Evolutionary conservation across 352 stramenopile genomes (phyloP).

Genomic region (Peronosclerospora sorghi): DNA sequence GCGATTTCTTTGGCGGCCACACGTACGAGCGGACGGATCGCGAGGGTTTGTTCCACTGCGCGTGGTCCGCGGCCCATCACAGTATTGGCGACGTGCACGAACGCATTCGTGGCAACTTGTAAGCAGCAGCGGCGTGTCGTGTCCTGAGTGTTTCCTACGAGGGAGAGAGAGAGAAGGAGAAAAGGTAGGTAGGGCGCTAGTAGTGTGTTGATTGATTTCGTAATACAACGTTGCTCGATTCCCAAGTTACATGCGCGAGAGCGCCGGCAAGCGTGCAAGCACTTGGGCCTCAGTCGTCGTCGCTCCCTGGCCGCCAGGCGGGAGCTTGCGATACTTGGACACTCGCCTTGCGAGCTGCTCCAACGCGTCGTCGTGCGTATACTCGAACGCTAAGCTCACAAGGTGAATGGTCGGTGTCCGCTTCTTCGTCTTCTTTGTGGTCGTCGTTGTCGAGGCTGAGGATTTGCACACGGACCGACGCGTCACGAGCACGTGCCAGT

Average conservation of each 20-base stretch:
- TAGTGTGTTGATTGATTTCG: too few relatives aligned
- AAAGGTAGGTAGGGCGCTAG: too few relatives aligned
- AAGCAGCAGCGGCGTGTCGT: slow-evolving; percentile 33
- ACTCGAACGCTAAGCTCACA: slow-evolving; percentile 29
- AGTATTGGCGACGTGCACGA: slow-evolving; percentile 92
- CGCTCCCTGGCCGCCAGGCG: slow-evolving; percentile 26
- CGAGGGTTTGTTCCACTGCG: slow-evolving; percentile 93
- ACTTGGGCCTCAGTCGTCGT: slow-evolving; percentile 43
- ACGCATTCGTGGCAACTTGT: slow-evolving; percentile 88
- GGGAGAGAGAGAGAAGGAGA: too few relatives aligned
- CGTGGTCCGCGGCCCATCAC: slow-evolving; percentile 96
- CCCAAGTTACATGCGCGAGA: slow-evolving; percentile 54
- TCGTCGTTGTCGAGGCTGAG: too few relatives aligned
- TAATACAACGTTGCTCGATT: too few relatives aligned
- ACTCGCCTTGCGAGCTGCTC: slow-evolving; percentile 50
- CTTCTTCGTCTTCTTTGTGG: too few relatives aligned
- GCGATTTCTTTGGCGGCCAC: slow-evolving; percentile 99
- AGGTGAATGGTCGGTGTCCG: slow-evolving; percentile 10
- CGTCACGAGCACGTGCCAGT: slow-evolving; percentile 51
- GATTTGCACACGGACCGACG: slow-evolving; percentile 7
- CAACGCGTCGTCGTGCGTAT: slow-evolving; percentile 43
- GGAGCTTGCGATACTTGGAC: slow-evolving; percentile 68
- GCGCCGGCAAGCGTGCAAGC: slow-evolving; percentile 46
- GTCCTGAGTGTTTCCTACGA: too few relatives aligned
- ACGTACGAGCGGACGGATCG: slow-evolving; percentile 95